Conservation (phyloP, 78 protist species). For the Emiliania huxleyi region DNA sequence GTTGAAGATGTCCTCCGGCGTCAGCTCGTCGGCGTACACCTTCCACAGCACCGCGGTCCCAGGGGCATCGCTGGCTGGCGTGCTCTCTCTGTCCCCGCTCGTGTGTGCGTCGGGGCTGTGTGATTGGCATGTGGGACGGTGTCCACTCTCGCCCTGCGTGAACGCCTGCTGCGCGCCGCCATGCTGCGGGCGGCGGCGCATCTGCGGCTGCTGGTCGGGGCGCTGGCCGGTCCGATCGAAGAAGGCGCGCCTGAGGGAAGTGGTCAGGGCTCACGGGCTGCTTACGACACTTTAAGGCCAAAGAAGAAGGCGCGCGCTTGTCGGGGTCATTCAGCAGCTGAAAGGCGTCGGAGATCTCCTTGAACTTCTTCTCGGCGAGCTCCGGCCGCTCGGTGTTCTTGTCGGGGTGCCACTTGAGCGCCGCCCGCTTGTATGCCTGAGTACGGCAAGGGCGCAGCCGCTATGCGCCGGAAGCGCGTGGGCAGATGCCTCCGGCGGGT, state of each 20-base stretch:
- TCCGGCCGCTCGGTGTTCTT: neutral
- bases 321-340: neutral
- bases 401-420: constrained; percentile 35
- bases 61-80: neutral
- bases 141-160: too few species aligned
- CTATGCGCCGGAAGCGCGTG: neutral
- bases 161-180: too few species aligned
- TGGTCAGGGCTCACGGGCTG: neutral
- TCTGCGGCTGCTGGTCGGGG: too few species aligned
- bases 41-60: neutral
- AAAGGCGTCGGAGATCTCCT: constrained; percentile 2
- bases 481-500: neutral
- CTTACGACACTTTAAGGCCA: too few species aligned
- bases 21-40: neutral
- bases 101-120: too few species aligned
- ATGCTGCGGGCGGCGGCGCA: too few species aligned
- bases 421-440: neutral
- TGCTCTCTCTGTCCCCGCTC: too few species aligned
- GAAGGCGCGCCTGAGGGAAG: neutral
- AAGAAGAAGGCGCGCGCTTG: neutral
- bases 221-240: neutral
- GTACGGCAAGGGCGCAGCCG: neutral
- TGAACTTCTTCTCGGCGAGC: neutral
- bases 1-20: constrained; percentile 22
- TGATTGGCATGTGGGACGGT: too few species aligned